Evolutionary conservation across 345 rosid genomes (phyloP).

Genomic region (Camelina hispida): DNA sequence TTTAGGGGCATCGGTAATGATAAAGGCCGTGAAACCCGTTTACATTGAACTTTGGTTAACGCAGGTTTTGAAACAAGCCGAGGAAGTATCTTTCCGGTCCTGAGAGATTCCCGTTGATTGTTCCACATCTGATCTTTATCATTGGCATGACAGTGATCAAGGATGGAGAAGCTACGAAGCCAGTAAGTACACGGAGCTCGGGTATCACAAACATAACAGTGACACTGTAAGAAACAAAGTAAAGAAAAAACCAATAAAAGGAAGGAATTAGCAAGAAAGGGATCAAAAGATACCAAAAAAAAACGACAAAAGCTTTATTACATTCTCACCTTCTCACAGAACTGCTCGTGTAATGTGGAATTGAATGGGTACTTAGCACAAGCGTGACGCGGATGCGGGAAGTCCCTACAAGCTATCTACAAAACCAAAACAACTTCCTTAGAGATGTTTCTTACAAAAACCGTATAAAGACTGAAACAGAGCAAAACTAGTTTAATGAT

Average conservation of each 20-base stretch:
- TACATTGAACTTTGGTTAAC: conserved; percentile 26
- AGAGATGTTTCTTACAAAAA: background rate
- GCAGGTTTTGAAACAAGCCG: conserved; percentile 27
- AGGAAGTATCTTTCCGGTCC: conserved; percentile 37
- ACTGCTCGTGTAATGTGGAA: conserved; percentile 53
- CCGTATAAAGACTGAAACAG: background rate
- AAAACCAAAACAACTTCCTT: conserved; percentile 8
- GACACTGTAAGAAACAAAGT: conserved; percentile 55
- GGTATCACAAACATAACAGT: conserved; percentile 83
- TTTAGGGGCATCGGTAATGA: conserved; percentile 2
- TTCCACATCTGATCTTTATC: conserved; percentile 65
- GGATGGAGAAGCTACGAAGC: conserved; percentile 46
- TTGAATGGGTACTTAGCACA: conserved; percentile 69
- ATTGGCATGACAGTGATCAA: conserved; percentile 85
- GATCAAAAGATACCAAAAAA: background rate
- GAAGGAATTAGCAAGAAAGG: background rate
- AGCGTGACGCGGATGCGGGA: conserved; percentile 80
- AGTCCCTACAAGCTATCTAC: conserved; percentile 91
- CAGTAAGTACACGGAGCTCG: conserved; percentile 72
- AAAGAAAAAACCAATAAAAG: background rate
- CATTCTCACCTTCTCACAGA: conserved; percentile 65
- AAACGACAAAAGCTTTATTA: background rate
- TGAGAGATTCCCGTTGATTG: conserved; percentile 48
- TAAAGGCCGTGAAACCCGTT: conserved; percentile 3
- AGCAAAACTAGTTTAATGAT: background rate